These are phyloP conservation scores for Colletotrichum orchidophilum DNA, from an alignment of 2,329 filamentous ascomycete species.

Conservation along the genomic window DNA sequence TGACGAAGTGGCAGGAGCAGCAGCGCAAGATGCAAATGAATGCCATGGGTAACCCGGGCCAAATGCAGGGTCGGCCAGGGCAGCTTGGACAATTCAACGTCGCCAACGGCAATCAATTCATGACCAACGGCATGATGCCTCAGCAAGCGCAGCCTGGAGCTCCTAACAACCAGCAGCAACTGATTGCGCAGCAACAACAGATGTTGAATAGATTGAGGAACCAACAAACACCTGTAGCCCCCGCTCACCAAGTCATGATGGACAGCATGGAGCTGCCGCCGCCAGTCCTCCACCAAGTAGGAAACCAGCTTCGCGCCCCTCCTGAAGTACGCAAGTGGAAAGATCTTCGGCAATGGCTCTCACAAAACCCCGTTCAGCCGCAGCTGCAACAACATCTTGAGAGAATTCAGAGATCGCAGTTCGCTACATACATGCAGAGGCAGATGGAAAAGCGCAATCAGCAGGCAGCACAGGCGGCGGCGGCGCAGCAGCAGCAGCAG, in stretches of 20 bases:
- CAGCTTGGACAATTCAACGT: conserved; percentile 43
- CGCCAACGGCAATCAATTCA: conserved; percentile 38
- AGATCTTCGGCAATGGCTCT: conserved; percentile 55
- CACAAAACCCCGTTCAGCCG: conserved; percentile 47
- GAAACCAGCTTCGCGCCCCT: conserved; percentile 43
- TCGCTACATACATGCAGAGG: conserved; percentile 40
- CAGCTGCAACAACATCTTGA: conserved; percentile 44
- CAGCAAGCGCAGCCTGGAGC: conserved; percentile 41
- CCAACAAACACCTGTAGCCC: conserved; percentile 31
- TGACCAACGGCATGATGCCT: conserved; percentile 43
- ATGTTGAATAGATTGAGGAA: conserved; percentile 37
- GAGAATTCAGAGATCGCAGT: conserved; percentile 51
- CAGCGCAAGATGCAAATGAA: conserved; percentile 47
- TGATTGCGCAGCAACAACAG: conserved; percentile 41
- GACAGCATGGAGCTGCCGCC: conserved; percentile 58
- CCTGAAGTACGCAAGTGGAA: conserved; percentile 59
- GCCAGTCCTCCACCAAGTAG: conserved; percentile 43
- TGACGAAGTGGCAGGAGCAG: conserved; percentile 57
- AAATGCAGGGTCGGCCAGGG: conserved; percentile 45
- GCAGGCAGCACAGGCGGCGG: conserved; percentile 36
- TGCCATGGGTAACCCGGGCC: conserved; percentile 38
- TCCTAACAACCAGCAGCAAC: conserved; percentile 38
- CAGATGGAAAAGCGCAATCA: conserved; percentile 33
- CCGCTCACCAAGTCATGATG: conserved; percentile 52
- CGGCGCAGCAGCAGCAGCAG: conserved; percentile 36